Evolutionary conservation across 2,329 filamentous ascomycete genomes (phyloP), one percentile per base, ranked within the genome.

Genomic region (Aureobasidium sp.): DNA sequence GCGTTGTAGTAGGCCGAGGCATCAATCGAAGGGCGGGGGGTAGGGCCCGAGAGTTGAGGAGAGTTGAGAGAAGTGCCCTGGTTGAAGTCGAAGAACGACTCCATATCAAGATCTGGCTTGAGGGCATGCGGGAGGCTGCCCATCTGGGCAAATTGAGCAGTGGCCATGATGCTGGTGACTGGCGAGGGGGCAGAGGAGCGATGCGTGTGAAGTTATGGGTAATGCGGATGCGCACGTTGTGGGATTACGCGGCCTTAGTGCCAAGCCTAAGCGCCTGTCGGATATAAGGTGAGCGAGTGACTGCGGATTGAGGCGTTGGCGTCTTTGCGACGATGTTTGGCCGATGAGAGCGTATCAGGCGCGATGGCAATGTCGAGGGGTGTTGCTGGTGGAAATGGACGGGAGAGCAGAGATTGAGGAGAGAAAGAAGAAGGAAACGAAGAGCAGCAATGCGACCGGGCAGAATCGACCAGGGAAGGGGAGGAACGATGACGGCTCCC

Each of bases 61-160:
- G 68, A 69, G 66, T 68, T 67, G 46, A 61, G 39, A 52, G 59
- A 48, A 48, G 60, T 62, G 61, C 63, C 57, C 53, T 71, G 69
- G 67, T 70, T 72, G 70, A 75, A 75, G 70, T 75, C 72, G 70
- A 75, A 74, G 69, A 74, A 70, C 47, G 71, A 67, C 68, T 74
- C 72, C 73, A 75, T 74, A 66, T 75, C 72, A 67, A 74, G 67
- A 59, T 74, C 72, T 57, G 71, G 70, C 68, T 74, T 74, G 61
- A 73, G 64, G 61, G 61, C 61, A 61, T 63, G 53, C 15, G 64
- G 64, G 57, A 63, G 59, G 41, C 52, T 55, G 50, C 63, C 63
- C 64, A 64, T 66, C 34, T 62, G 63, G 48, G 64, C 56, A 52
- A 66, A 66, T 34, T 66, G 63, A 47, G 64, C 63, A 55, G 65